Evolutionary conservation across 345 rosid species (phyloP), one percentile per base, ranked within the genome.

Genomic region (Triadica sebifera): DNA sequence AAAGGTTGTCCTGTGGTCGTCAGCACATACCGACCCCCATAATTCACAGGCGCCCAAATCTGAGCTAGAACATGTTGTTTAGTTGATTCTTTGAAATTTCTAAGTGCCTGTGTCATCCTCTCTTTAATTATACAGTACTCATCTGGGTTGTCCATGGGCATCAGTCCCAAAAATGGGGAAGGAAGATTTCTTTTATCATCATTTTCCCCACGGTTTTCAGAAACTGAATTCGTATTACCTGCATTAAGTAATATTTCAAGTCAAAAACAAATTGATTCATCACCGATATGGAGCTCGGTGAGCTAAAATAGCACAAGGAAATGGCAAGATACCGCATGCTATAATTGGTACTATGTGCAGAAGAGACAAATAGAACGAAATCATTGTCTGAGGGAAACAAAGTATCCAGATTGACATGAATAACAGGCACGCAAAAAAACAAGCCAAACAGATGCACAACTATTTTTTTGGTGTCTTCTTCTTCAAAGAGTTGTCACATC

Each of bases 1-100:
- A 94, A 94, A 8, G 98, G 98, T 65, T 94, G 98, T 61, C 93
- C 97, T 37, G 88, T 86, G 86, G 98, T 94, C 65, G 97, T 88
- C 25, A 92, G 87, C 29, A 90, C 87, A 63, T 75, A 85, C 12
- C 85, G 85, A 66, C 89, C 88, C 71, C 84, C 86, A 59, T 73
- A 80, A 75, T 83, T 87, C 0, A 92, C 87, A 57, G 98, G 98
- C 19, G 91, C 97, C 98, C 98, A 94, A 67, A 94, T 90, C 80
- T 92, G 97, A 43, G 93, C 97, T 11, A 94, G 89, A 78, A 94
- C 79, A 39, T 90, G 96, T 55, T 94, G 97, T 8, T 86, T 95
- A 4, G 92, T 88, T 24, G 95, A 89, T 67, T 92, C 97, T 74
- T 89, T 94, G 73, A 92, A 88, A 80, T 84, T 86, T 16, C 95